Conservation (phyloP, 352 stramenopile species). For the Pythium dissimile region DNA sequence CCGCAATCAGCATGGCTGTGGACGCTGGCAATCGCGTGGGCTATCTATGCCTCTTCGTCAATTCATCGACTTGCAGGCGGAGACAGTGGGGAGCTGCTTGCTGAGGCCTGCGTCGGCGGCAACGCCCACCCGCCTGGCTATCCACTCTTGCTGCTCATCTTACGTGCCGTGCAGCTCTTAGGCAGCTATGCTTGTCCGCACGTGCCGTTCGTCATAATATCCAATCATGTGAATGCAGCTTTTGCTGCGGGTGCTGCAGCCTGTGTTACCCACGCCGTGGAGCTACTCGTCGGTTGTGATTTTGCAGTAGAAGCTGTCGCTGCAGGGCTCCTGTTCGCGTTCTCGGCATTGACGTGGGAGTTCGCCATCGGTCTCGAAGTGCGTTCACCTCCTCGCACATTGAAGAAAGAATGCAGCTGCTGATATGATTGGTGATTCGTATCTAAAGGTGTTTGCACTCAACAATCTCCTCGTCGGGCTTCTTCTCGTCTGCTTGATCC, state of each 20-base stretch:
- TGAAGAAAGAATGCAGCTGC: too few species aligned
- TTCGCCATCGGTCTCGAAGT: constrained; percentile 76
- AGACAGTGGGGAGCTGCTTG: constrained; percentile 88
- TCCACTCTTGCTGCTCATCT: constrained; percentile 83
- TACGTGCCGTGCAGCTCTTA: constrained; percentile 20
- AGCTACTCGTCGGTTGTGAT: constrained; percentile 21
- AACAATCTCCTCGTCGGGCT: constrained; percentile 88
- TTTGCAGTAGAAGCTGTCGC: constrained; percentile 26
- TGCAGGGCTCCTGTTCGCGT: constrained; percentile 53
- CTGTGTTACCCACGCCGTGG: constrained; percentile 34
- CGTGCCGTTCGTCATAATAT: constrained; percentile 28
- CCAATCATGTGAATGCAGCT: constrained; percentile 36
- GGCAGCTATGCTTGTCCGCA: constrained; percentile 1
- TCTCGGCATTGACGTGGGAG: constrained; percentile 89
- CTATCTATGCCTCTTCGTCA: constrained; percentile 21
- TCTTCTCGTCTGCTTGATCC: constrained; percentile 62
- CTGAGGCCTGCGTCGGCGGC: constrained; percentile 88
- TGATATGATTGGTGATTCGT: neutral
- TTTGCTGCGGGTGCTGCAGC: constrained; percentile 31
- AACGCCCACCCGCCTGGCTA: constrained; percentile 92
- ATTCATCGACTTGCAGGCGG: constrained; percentile 40
- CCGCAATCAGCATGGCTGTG: constrained; percentile 26
- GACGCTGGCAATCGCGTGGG: constrained; percentile 20
- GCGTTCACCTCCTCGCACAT: neutral
- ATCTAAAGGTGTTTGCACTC: constrained; percentile 90